These are phyloP conservation scores for Ophiognomonia clavigignenti-juglandacearum DNA, from an alignment of 2,329 filamentous ascomycete species.

Conservation along the genomic window DNA sequence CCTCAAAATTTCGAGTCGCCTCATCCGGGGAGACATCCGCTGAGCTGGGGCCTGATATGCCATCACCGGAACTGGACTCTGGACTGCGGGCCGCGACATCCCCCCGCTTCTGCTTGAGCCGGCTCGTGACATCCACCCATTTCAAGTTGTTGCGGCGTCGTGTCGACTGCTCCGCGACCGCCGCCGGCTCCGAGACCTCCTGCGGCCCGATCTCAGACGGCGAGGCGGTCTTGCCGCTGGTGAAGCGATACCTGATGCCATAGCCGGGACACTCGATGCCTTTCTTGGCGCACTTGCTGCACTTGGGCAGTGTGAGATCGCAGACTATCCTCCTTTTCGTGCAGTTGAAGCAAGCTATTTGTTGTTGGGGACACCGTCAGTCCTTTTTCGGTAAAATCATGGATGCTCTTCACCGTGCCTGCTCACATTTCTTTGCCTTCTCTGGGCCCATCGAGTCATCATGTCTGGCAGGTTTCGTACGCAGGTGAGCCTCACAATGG, in stretches of 20 bases:
- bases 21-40: too few species aligned
- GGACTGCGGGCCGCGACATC: not conserved
- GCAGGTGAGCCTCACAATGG: too few species aligned
- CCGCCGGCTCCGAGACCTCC: not conserved
- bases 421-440: constrained; percentile 12
- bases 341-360: constrained; percentile 13
- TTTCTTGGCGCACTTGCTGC: constrained; percentile 14
- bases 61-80: not conserved
- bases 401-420: too few species aligned
- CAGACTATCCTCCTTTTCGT: constrained; percentile 16
- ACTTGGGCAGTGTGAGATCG: constrained; percentile 11
- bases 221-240: constrained; percentile 1
- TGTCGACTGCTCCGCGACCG: not conserved
- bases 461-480: too few species aligned
- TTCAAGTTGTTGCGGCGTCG: constrained; percentile 3
- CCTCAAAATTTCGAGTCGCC: too few species aligned
- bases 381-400: too few species aligned
- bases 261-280: constrained; percentile 14
- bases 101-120: not conserved
- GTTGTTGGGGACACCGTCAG: not conserved
- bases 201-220: not conserved
- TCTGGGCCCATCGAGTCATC: constrained; percentile 5
- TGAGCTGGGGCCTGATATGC: not conserved
- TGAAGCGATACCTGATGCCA: constrained; percentile 14
- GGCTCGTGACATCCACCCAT: constrained; percentile 8